Percentiles rank a stretch among this genome's conserved stretches.
Evolutionary conservation across 1,284 basidiomycete genomes (phyloP).

Genomic region (Melampsora americana): DNA sequence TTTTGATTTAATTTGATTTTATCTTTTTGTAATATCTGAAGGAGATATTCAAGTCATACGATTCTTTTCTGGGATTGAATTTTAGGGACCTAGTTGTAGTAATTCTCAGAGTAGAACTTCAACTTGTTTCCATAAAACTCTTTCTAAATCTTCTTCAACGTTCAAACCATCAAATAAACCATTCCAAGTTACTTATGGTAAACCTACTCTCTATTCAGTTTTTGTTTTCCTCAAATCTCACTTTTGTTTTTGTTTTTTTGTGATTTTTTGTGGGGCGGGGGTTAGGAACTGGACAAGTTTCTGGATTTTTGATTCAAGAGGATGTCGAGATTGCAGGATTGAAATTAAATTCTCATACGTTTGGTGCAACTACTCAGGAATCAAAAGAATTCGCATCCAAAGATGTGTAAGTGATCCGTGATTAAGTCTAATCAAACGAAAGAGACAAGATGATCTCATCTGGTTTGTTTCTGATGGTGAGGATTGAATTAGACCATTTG

Average conservation of each 20-base stretch:
- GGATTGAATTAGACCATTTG: slow-evolving; percentile 60
- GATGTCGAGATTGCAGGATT: slow-evolving; percentile 68
- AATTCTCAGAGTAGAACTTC: slow-evolving; percentile 47
- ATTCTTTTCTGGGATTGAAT: slow-evolving; percentile 46
- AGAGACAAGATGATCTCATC: too few species aligned
- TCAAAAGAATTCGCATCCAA: slow-evolving; percentile 63
- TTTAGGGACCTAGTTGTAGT: slow-evolving; percentile 59
- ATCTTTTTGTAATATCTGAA: too few species aligned
- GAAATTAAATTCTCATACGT: slow-evolving; percentile 63
- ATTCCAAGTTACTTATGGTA: slow-evolving; percentile 29
- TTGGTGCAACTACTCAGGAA: slow-evolving; percentile 69
- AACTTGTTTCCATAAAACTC: slow-evolving; percentile 65
- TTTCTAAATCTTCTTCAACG: slow-evolving; percentile 65
- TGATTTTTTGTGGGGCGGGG: too few species aligned
- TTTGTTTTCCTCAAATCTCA: too few species aligned
- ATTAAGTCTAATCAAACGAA: too few species aligned
- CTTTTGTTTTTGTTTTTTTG: too few species aligned
- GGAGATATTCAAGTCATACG: too few species aligned
- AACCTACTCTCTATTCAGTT: too few species aligned
- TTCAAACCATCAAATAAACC: slow-evolving; percentile 59
- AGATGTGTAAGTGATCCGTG: slow-evolving; percentile 8
- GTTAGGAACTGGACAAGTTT: slow-evolving; percentile 62
- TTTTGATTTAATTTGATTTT: neutral
- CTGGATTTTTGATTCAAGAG: slow-evolving; percentile 68
- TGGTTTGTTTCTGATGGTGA: slow-evolving; percentile 44